Evolutionary conservation across 169 alveolate species (phyloP).

Genomic region (Plasmodium relictum): DNA sequence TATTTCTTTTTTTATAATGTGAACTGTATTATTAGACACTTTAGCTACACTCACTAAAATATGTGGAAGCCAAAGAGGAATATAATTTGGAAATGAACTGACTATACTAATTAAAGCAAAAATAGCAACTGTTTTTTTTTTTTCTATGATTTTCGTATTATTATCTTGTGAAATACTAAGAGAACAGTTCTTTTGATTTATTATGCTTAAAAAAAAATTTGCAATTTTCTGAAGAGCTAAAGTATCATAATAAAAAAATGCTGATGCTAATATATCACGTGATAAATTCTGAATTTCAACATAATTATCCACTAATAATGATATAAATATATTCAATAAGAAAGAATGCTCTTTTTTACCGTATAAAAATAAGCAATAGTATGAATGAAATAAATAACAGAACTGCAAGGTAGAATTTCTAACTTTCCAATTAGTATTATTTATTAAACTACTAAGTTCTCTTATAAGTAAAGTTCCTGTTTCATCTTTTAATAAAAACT

Average conservation of each 20-base stretch:
- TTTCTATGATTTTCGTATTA: conserved; percentile 24
- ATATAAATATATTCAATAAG: conserved; percentile 61
- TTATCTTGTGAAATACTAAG: neutral
- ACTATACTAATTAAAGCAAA: conserved; percentile 74
- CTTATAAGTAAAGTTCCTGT: conserved; percentile 23
- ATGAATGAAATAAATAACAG: conserved; percentile 57
- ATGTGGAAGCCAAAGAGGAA: conserved; percentile 88
- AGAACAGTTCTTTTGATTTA: conserved; percentile 30
- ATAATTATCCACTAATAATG: conserved; percentile 57
- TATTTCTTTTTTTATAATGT: conserved; percentile 79
- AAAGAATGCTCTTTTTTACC: conserved; percentile 40
- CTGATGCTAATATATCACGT: conserved; percentile 61
- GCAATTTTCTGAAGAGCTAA: conserved; percentile 25
- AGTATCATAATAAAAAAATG: conserved; percentile 55
- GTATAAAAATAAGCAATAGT: conserved; percentile 55
- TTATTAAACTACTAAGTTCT: conserved; percentile 19
- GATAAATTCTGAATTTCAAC: conserved; percentile 69
- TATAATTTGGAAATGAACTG: conserved; percentile 79
- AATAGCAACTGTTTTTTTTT: conserved; percentile 53
- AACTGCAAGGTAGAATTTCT: conserved; percentile 55
- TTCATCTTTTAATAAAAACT: conserved; percentile 9
- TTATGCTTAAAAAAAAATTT: conserved; percentile 23
- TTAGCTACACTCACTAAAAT: conserved; percentile 83
- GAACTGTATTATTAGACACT: conserved; percentile 69
- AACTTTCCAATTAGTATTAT: conserved; percentile 55